Evolutionary conservation across 1,284 basidiomycete genomes (phyloP), one percentile per base, ranked within the genome.

Genomic region (Trametes polyzona): DNA sequence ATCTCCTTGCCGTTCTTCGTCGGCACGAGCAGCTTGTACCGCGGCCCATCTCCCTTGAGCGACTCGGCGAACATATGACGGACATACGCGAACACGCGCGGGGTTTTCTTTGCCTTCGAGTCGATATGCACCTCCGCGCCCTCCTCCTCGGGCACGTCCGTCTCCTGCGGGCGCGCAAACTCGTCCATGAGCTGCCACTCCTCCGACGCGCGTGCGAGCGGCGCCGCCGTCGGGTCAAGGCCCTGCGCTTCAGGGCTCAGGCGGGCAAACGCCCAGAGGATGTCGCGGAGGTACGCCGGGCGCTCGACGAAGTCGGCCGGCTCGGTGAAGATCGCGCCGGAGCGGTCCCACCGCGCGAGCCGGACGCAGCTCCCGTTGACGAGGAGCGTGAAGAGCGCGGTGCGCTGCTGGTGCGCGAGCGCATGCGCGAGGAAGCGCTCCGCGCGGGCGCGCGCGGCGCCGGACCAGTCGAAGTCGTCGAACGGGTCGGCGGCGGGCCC

Each of bases 241-340:
- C 63, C 60, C 17, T 58, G 58, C n/a, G 49, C 32, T 16, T 39
- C 52, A 1, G 7, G 6, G 26, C 26, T 7, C 9, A 57, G 40
- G 12, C 40, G 40, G 11, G 55, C 52, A 52, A 60, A 55, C 0
- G 53, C 57, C 57, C 57, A 57, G 8, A 65, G 33, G 19, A 62
- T 47, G 24, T 64, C 48, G 53, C 50, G 55, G 8, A 64, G 43
- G 14, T 33, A n/a, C 5, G 35, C 21, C 4, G 47, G 29, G 1
- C 19, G 16, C 35, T 48, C 24, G 9, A 50, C 36, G 21, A 57
- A 61, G 37, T 57, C 40, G 21, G 51, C 7, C 1, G 43, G 35
- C 3, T 52, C 42, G 16, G 40, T 55, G 37, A 48, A 49, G 17
- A 61, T 39, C 4, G 39, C 30, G 26, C 52, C 59, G 10, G 60